Conservation (phyloP, 352 stramenopile genomes). For the Phytopythium boreale region DNA sequence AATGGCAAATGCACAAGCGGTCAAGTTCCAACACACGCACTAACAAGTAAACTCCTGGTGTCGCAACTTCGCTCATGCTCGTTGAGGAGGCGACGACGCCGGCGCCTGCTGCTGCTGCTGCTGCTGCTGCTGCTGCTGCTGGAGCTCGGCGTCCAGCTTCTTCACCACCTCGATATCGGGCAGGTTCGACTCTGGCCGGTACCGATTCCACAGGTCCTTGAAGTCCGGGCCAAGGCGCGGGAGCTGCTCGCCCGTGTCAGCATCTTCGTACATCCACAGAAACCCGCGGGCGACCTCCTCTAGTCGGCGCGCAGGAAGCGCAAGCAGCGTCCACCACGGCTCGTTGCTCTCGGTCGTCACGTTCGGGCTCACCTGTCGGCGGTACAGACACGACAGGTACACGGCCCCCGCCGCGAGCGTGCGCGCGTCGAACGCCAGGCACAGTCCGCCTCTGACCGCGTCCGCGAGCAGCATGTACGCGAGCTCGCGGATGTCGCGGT, state of each 20-base stretch:
- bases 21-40: background rate
- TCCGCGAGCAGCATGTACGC: constrained; percentile 60
- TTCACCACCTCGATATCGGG: constrained; percentile 65
- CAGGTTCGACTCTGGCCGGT: constrained; percentile 47
- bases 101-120: background rate
- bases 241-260: constrained; percentile 19
- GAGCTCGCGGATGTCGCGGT: constrained; percentile 42
- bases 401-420: constrained; percentile 61
- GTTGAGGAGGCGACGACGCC: background rate
- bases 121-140: constrained; percentile 13
- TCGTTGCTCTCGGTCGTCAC: constrained; percentile 61
- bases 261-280: constrained; percentile 70
- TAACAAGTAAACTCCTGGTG: background rate
- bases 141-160: constrained; percentile 48
- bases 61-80: background rate
- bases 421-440: constrained; percentile 46
- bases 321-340: constrained; percentile 67
- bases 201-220: constrained; percentile 47
- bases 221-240: constrained; percentile 41
- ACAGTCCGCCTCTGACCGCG: constrained; percentile 49
- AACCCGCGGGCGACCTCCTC: constrained; percentile 57
- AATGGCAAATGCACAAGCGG: background rate
- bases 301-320: constrained; percentile 43
- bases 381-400: constrained; percentile 70
- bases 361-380: constrained; percentile 45